These are phyloP conservation scores for Pseudocercospora vitis DNA, from an alignment of 2,329 filamentous ascomycete genomes.

Conservation along the genomic window DNA sequence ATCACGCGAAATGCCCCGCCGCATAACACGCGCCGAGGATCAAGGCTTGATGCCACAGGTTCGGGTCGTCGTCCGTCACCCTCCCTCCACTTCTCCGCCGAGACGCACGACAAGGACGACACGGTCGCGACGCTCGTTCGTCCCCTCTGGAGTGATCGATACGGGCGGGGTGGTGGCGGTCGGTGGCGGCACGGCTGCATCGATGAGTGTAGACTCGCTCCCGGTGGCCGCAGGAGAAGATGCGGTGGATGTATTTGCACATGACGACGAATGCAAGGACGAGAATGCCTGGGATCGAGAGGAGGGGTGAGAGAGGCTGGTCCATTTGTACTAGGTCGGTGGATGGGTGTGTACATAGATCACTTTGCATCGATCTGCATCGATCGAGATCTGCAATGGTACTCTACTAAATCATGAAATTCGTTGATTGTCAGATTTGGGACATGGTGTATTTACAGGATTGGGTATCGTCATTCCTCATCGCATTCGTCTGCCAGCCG, in stretches of 20 bases:
- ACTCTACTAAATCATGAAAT: neutral
- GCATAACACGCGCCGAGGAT: no score
- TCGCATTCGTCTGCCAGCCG: neutral
- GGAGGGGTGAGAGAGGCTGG: neutral
- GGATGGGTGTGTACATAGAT: no score
- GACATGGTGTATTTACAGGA: neutral
- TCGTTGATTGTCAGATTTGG: neutral
- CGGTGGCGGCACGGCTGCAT: conserved; percentile 9
- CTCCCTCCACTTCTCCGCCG: neutral
- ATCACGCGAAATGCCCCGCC: no score
- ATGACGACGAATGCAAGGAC: no score
- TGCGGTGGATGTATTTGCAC: conserved; percentile 17
- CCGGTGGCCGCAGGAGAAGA: conserved; percentile 14
- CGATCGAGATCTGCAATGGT: neutral
- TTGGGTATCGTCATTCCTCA: neutral
- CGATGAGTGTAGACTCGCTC: conserved; percentile 13
- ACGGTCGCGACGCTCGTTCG: neutral
- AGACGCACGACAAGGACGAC: neutral
- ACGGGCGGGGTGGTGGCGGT: neutral
- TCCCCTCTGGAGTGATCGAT: neutral
- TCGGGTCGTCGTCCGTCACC: neutral
- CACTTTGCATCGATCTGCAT: neutral
- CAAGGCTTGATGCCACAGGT: neutral
- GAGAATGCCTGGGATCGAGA: no score
- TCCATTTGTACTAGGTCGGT: no score